Base-by-base conservation (phyloP, 2,329 filamentous ascomycete species). In the Aplosporella prunicola region DNA sequence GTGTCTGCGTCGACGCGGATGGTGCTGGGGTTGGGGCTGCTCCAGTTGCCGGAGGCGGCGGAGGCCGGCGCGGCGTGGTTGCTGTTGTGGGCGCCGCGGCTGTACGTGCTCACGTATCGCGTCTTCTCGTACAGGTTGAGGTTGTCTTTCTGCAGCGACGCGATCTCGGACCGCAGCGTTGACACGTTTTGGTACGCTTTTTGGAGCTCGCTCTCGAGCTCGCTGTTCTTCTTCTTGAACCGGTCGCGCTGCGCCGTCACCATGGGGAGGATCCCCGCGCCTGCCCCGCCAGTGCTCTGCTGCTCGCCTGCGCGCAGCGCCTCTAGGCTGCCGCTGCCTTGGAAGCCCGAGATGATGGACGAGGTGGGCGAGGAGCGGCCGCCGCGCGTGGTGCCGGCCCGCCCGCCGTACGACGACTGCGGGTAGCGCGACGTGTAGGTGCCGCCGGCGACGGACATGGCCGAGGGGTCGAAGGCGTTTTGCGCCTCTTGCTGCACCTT, bases 301-400 rank as follows among this genome's bases (percentile, higher is more conserved):
- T 2, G 69, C 45, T 78, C 74, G 31, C 86, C 82, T 2, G 71
- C 72, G 20, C 76, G 71, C 16, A 80, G 63, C 5, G 72, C 64
- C 25, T 79, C 75, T 47, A 80, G 32, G 51, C 6, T 48, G 41
- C 34, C 53, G 51, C 16, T 45, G 25, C 17, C 45, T 41, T 93
- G 84, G 54, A 95, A 87, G n/a, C 91, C 91, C 43, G 88, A 95
- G 51, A 98, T 96, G 51, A 98, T 96, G 14, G 89, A 96, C 4
- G 89, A 96, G 1, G 91, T 96, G 0, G 91, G 93, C 3, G 91
- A 96, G 11, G 82, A 75, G 26, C 80, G 75, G 20, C 82, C 76
- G 50, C 78, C 76, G 32, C 82, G 74, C n/a, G n/a, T n/a, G n/a
- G n/a, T n/a, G n/a, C n/a, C n/a, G n/a, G n/a, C n/a, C 13, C 75